Conservation (phyloP, 2,329 filamentous ascomycete genomes). For the Alternaria alternata region DNA sequence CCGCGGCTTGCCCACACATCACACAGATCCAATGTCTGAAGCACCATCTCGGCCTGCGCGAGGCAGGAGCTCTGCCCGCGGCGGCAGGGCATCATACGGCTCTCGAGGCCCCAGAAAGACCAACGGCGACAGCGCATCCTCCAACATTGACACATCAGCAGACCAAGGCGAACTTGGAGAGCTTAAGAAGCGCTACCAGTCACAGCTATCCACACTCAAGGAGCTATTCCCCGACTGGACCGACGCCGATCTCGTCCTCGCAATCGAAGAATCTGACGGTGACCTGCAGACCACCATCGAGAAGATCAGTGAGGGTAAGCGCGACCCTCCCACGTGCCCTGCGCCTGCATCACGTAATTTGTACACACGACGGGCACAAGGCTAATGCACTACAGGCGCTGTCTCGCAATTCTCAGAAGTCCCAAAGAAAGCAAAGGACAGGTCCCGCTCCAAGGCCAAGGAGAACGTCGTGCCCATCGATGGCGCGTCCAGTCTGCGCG, state of each 20-base stretch:
- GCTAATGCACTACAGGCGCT: constrained; percentile 62
- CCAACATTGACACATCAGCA: constrained; percentile 69
- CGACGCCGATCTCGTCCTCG: constrained; percentile 91
- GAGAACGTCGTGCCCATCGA: constrained; percentile 64
- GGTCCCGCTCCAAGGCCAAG: constrained; percentile 75
- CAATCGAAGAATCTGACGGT: constrained; percentile 85
- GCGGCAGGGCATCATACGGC: constrained; percentile 75
- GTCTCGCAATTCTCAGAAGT: constrained; percentile 88
- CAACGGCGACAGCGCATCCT: constrained; percentile 74
- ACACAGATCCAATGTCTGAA: constrained; percentile 82
- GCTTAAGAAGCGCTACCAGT: constrained; percentile 87
- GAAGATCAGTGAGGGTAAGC: constrained; percentile 79
- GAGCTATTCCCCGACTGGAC: constrained; percentile 97
- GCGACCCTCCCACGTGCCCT: constrained; percentile 4
- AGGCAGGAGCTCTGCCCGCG: constrained; percentile 89
- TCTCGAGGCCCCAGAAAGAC: constrained; percentile 63
- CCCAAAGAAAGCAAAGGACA: constrained; percentile 74
- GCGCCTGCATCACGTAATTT: background rate
- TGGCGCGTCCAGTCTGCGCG: constrained; percentile 48
- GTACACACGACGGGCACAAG: constrained; percentile 13
- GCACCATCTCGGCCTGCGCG: constrained; percentile 85
- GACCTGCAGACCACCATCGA: constrained; percentile 76
- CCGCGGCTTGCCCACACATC: constrained; percentile 47
- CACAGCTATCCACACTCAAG: constrained; percentile 81
- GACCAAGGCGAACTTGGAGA: constrained; percentile 91